A percentile compares a stretch with the other conserved stretches of the same genome.
Conservation (phyloP, 352 stramenopile genomes). For the Globisporangium viniferum region DNA sequence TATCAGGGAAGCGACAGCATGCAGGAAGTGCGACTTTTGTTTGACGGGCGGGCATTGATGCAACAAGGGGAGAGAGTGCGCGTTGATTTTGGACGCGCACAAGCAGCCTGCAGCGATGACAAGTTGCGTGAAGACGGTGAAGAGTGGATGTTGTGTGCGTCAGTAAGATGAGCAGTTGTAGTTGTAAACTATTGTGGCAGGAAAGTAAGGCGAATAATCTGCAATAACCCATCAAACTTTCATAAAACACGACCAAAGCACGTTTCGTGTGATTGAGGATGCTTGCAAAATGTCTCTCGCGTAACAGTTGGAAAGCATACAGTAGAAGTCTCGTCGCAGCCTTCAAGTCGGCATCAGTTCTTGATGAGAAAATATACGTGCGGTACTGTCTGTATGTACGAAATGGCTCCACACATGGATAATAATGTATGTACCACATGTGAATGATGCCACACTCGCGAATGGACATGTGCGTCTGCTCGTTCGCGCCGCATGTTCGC, state of each 20-base stretch:
- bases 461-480: not conserved
- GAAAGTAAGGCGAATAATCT: constrained; percentile 1
- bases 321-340: not conserved
- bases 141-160: not conserved
- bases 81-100: not conserved
- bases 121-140: not conserved
- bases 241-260: not conserved
- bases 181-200: not conserved
- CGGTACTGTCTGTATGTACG: not conserved
- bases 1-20: not conserved
- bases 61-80: not conserved
- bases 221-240: not conserved
- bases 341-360: not conserved
- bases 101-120: not conserved
- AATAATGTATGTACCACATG: too few species aligned
- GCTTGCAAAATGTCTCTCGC: not conserved
- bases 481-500: not conserved
- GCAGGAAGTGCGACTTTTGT: not conserved
- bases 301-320: not conserved
- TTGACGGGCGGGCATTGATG: not conserved
- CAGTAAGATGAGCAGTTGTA: not conserved
- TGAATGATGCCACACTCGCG: not conserved
- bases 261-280: not conserved
- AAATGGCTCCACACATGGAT: too few species aligned
- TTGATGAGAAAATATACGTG: not conserved